phyloP scores from a whole-genome alignment of 2,329 filamentous ascomycete genomes.

The Dryadomyces quercus-mongolicae region DNA sequence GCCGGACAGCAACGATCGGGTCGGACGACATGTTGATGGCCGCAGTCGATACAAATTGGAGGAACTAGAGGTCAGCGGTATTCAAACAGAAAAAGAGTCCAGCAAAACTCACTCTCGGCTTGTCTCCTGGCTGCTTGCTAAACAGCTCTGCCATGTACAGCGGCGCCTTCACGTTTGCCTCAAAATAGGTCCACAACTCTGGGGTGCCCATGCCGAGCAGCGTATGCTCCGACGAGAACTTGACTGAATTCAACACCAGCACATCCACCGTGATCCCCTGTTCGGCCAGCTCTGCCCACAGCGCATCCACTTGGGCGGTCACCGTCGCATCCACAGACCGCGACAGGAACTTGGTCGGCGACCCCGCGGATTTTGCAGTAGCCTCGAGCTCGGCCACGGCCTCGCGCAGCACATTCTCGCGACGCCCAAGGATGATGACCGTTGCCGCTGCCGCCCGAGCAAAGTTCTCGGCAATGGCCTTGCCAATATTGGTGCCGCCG shows the following conservation, averaged over 20 bases:
- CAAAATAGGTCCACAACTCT: constrained; percentile 10
- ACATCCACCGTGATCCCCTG: constrained; percentile 17
- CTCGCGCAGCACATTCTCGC: constrained; percentile 1
- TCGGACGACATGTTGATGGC: constrained; percentile 9
- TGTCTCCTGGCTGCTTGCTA: constrained; percentile 9
- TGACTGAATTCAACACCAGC: constrained; percentile 21
- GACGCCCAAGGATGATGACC: constrained; percentile 8
- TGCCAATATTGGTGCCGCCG: constrained; percentile 8
- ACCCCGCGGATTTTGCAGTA: background rate
- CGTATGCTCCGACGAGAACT: background rate
- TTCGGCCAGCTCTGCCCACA: constrained; percentile 3
- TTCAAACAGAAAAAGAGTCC: background rate
- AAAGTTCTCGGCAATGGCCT: constrained; percentile 8
- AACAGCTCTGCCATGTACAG: constrained; percentile 10
- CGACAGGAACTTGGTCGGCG: background rate
- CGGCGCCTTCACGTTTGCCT: constrained; percentile 12
- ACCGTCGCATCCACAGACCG: background rate
- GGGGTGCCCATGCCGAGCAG: constrained; percentile 9
- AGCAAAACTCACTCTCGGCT: background rate
- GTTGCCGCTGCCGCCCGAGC: constrained; percentile 1
- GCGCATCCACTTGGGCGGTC: background rate
- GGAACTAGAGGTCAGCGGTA: background rate
- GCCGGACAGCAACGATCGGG: constrained; percentile 12
- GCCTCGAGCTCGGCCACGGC: background rate
- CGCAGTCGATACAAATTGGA: constrained; percentile 5